Base-by-base conservation (phyloP, 805 yeast species). In the Hanseniaspora hatyaiensis region DNA sequence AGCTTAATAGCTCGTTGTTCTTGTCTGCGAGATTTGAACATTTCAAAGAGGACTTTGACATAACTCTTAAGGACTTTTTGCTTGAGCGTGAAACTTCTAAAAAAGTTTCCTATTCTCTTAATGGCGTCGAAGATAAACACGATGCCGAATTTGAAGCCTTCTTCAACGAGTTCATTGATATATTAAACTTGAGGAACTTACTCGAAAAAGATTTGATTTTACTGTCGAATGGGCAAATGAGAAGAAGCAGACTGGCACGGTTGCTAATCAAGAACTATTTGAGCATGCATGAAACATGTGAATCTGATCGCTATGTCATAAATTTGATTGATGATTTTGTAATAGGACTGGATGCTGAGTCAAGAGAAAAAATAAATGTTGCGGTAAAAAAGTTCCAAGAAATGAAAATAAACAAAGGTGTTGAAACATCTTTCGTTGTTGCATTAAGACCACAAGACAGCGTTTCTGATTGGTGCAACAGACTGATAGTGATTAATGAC, bases 241-340 rank as follows among this genome's bases (percentile, higher is more conserved):
- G 98, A 55, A 69, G 98, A 43, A 95, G 96, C 0, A 71, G 96
- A 52, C 65, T 92, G 23, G 97, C 96, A 0, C 72, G 74, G 51
- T 77, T 87, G 0, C 56, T 92, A 36, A 70, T 85, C 48, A 67
- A 69, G 38, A 95, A 96, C 0, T 66, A 69, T 37, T 53, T 87
- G 26, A 23, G 20, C 5, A 32, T n/a, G 24, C 12, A 33, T 16
- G 8, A 45, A n/a, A 13, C 20, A 30, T 13, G 29, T 3, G 5
- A 11, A 12, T n/a, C n/a, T n/a, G n/a, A n/a, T n/a, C n/a, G n/a
- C 19, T 30, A 37, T 18, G 20, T 30, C 4, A 37, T 45, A 13
- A 64, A 87, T 46, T 59, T 89, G 4, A 70, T 89, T 16, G 97
- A 92, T 61, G 97, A 92, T 57, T 96, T 96, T 8, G 89, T 87